Base-by-base conservation (phyloP, 2,329 filamentous ascomycete species). In the Ascocoryne sarcoides region DNA sequence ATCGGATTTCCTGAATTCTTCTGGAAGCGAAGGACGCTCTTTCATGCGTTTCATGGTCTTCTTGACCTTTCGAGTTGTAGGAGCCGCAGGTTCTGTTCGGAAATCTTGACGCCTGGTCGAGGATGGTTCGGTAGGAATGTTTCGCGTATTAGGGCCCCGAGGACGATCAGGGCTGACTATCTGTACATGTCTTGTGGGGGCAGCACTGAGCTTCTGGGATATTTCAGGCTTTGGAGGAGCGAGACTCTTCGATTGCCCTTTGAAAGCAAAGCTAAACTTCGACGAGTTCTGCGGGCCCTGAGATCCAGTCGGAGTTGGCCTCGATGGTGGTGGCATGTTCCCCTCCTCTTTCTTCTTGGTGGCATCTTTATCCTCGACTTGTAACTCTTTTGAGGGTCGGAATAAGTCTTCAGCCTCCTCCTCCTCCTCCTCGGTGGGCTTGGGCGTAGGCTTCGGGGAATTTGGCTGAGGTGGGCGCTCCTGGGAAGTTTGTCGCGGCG, bases 241-340 rank as follows among this genome's bases (percentile, higher is more conserved):
- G 10, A 74, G 65, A 5, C 70, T 65, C 51, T 81, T 81, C 9
- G 70, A 72, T 31, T 82, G 75, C 8, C 80, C 75, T 60, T 95
- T 95, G 62, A 96, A 87, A 1, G 88, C 87, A 60, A 96, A 96
- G 60, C 87, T 93, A 56, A 95, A 93, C 63, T 90, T 92, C 32
- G 78, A 77, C 36, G 59, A 58, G 37, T 53, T 55, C 39, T 59
- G 53, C 32, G 56, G 55, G 28, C 43, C 54, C 39, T 67, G 65
- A 2, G 64, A 61, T 12, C 61, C 60, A 3, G 65, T 63, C 23
- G 70, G 65, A 10, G 64, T 59, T n/a, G 56, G 66, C 42, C 74
- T 73, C 42, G 62, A 67, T 9, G 75, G 69, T 15, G 72, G 72
- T 20, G 71, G 70, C 63, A 76, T 74, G 39, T 69, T 66, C 42